phyloP scores from a whole-genome alignment of 768 basidiomycete species.

The Pholiota microspora region DNA sequence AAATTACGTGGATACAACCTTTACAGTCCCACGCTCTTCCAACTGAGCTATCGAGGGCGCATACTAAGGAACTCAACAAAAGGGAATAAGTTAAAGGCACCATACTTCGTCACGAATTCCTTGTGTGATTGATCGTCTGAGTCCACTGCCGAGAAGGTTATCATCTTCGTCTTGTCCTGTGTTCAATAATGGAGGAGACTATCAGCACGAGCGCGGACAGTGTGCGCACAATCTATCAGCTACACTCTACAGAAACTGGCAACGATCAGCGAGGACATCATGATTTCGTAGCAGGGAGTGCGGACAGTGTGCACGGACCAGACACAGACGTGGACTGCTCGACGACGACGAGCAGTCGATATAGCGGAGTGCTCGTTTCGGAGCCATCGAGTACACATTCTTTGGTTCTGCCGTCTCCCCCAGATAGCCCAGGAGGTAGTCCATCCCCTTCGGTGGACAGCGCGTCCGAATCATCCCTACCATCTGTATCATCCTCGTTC shows the following conservation, averaged over 20 bases:
- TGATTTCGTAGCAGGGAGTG: background rate
- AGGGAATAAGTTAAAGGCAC: too few species aligned
- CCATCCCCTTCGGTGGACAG: conserved; percentile 22
- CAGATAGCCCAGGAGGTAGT: conserved; percentile 48
- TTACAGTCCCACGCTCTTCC: conserved; percentile 8
- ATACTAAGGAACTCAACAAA: too few species aligned
- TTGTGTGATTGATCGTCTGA: too few species aligned
- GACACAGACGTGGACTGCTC: too few species aligned
- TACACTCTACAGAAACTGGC: conserved; percentile 11
- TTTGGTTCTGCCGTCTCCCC: conserved; percentile 49
- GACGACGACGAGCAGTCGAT: conserved; percentile 6
- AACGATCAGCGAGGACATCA: conserved; percentile 1
- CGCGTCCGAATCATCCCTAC: conserved; percentile 53
- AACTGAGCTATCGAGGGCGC: conserved; percentile 3
- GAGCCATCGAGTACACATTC: conserved; percentile 25
- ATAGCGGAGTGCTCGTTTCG: conserved; percentile 24
- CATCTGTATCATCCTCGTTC: conserved; percentile 72
- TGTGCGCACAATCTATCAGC: conserved; percentile 28
- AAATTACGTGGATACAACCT: background rate
- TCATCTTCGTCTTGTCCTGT: background rate
- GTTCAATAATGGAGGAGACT: conserved; percentile 26
- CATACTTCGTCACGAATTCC: too few species aligned
- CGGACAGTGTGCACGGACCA: conserved; percentile 6
- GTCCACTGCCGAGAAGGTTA: too few species aligned
- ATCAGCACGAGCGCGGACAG: conserved; percentile 40